phyloP scores from a whole-genome alignment of 2,329 filamentous ascomycete species.

The Stagonosporopsis tanaceti region DNA sequence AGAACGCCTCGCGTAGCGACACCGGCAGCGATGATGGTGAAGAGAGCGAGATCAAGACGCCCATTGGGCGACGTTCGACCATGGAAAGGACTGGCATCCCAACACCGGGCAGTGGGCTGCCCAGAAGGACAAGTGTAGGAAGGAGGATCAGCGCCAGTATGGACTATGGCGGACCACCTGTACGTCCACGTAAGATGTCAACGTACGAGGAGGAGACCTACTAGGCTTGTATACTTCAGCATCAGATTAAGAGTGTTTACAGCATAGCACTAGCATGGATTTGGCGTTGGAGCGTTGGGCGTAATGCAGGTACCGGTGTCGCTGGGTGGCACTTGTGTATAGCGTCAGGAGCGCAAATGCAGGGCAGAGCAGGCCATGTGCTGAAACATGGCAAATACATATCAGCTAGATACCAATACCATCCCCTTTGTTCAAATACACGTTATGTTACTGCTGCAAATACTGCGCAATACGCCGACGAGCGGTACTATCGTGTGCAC shows the following conservation, averaged over 20 bases:
- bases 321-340: conserved; percentile 5
- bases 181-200: conserved; percentile 60
- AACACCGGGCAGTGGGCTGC: conserved; percentile 55
- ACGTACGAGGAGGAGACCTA: conserved; percentile 64
- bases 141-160: conserved; percentile 50
- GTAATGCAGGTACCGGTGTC: conserved; percentile 9
- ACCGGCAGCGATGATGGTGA: conserved; percentile 52
- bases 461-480: not conserved
- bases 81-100: conserved; percentile 59
- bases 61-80: conserved; percentile 54
- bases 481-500: not conserved
- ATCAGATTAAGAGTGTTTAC: conserved; percentile 11
- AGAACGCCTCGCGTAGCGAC: conserved; percentile 52
- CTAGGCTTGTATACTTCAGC: conserved; percentile 36
- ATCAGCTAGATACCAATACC: conserved; percentile 40
- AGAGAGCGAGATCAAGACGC: conserved; percentile 52
- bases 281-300: conserved; percentile 13
- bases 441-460: not conserved
- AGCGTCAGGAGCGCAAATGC: conserved; percentile 1
- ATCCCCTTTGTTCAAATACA: conserved; percentile 37
- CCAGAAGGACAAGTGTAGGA: conserved; percentile 61
- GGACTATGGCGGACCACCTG: conserved; percentile 54
- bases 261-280: conserved; percentile 13
- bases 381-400: conserved; percentile 27
- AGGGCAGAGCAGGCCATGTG: conserved; percentile 19